Evolutionary conservation across 2,329 filamentous ascomycete genomes (phyloP).

Genomic region (Penicillium sp.): DNA sequence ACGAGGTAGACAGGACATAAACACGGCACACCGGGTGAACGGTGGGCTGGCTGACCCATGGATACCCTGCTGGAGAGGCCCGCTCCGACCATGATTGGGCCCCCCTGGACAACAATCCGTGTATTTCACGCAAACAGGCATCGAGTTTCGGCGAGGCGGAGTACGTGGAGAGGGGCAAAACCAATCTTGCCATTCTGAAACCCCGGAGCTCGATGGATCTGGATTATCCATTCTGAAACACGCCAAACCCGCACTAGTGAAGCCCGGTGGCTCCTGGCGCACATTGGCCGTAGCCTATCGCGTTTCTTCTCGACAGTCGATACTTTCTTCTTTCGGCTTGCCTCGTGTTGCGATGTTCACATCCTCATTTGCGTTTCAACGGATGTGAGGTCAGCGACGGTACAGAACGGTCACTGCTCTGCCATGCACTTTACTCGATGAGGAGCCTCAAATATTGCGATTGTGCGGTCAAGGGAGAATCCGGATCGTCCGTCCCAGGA

Average conservation of each 20-base stretch:
- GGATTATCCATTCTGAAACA: slow-evolving; percentile 28
- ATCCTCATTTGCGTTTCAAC: background rate
- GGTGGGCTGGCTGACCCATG: slow-evolving; percentile 18
- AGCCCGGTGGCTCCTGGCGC: slow-evolving; percentile 18
- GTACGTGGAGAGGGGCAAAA: background rate
- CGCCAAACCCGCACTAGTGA: slow-evolving; percentile 25
- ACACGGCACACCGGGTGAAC: slow-evolving; percentile 13
- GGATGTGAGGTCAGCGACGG: background rate
- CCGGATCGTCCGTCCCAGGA: background rate
- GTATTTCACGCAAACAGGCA: background rate
- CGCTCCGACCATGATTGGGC: background rate
- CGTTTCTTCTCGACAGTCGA: background rate
- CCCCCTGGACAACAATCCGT: background rate
- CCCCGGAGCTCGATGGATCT: slow-evolving; percentile 22
- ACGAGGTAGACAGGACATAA: background rate
- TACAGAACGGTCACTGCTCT: background rate
- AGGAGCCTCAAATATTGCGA: background rate
- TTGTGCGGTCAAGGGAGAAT: background rate
- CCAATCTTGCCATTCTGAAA: slow-evolving; percentile 24
- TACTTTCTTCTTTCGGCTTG: slow-evolving; percentile 9
- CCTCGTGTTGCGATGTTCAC: background rate
- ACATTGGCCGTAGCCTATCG: slow-evolving; percentile 1
- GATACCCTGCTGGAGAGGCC: background rate
- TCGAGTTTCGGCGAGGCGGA: background rate
- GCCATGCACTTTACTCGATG: background rate